phyloP scores from a whole-genome alignment of 805 yeast genomes.

The Grigorovia jiainica region DNA sequence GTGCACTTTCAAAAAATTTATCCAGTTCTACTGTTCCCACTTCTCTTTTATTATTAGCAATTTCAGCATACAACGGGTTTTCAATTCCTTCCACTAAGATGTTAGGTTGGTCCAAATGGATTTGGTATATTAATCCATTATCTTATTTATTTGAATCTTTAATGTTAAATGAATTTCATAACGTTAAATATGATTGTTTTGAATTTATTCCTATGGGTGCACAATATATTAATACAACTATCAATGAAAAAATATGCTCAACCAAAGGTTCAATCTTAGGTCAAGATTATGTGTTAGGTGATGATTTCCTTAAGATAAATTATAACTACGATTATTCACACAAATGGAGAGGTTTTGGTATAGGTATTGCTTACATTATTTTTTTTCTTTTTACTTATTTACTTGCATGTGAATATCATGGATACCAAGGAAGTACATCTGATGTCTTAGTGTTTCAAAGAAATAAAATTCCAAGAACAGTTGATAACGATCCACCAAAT shows the following conservation, averaged over 20 bases:
- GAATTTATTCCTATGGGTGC: constrained; percentile 40
- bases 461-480: constrained; percentile 37
- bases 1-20: constrained; percentile 38
- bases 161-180: constrained; percentile 49
- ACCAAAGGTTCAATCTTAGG: constrained; percentile 52
- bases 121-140: constrained; percentile 50
- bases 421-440: constrained; percentile 60
- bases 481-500: constrained; percentile 39
- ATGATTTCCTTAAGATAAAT: constrained; percentile 35
- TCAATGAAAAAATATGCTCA: constrained; percentile 40
- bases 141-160: constrained; percentile 50
- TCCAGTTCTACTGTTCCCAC: constrained; percentile 54
- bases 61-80: constrained; percentile 48
- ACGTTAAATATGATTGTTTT: constrained; percentile 38
- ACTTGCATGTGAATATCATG: constrained; percentile 44
- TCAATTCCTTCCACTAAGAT: constrained; percentile 46
- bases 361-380: constrained; percentile 44
- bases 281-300: constrained; percentile 40
- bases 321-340: constrained; percentile 38
- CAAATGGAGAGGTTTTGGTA: constrained; percentile 60
- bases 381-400: constrained; percentile 49
- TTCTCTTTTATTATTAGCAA: constrained; percentile 38
- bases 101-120: constrained; percentile 62
- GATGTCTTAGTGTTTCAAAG: constrained; percentile 55
- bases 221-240: constrained; percentile 29